Evolutionary conservation across 2,329 filamentous ascomycete species (phyloP).

Genomic region (Tolypocladium guangdongense): DNA sequence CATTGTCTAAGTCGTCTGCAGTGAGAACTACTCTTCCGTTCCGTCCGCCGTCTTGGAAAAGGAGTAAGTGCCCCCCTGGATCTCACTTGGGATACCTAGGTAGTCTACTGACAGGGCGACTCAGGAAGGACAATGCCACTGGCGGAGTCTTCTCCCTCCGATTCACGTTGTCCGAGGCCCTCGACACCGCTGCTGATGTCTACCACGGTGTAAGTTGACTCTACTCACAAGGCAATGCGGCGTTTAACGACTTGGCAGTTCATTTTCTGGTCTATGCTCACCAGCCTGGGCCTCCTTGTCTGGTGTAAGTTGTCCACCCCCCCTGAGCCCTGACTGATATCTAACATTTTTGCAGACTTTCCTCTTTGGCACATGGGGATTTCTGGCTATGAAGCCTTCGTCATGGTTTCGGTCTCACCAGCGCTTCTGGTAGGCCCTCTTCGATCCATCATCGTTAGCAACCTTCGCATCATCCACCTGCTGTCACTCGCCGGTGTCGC

Average conservation of each 20-base stretch:
- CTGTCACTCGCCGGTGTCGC: constrained; percentile 68
- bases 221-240: background rate
- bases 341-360: constrained; percentile 51
- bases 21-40: constrained; percentile 35
- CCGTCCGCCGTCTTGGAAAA: constrained; percentile 51
- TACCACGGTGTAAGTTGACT: constrained; percentile 68
- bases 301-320: constrained; percentile 61
- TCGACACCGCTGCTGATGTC: constrained; percentile 78
- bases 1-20: constrained; percentile 33
- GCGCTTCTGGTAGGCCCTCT: constrained; percentile 63
- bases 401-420: constrained; percentile 77
- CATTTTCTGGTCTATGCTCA: constrained; percentile 91
- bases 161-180: constrained; percentile 62
- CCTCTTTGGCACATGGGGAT: constrained; percentile 99
- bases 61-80: constrained; percentile 47
- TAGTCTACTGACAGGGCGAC: constrained; percentile 10
- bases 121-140: constrained; percentile 65
- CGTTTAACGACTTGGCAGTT: constrained; percentile 43
- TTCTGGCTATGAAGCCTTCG: constrained; percentile 84
- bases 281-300: constrained; percentile 75
- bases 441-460: constrained; percentile 55
- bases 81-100: background rate
- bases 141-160: constrained; percentile 57
- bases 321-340: background rate
- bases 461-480: constrained; percentile 62